Evolutionary conservation across 176 grass and related monocot species (phyloP).

Genomic region (Tillandsia fasciculata): DNA sequence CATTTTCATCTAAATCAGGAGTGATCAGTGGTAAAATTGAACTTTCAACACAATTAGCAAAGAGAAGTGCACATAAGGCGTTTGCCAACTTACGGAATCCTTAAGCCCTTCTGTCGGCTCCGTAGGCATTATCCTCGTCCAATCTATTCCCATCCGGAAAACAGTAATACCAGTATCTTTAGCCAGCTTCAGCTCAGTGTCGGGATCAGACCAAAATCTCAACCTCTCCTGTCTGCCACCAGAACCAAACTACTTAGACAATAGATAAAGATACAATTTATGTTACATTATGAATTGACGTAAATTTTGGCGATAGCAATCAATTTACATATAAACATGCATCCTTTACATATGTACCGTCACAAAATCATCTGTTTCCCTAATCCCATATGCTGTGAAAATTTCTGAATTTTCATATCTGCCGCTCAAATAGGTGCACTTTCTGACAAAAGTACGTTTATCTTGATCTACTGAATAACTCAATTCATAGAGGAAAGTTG

Average conservation of each 20-base stretch:
- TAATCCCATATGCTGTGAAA: no score
- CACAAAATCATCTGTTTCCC: neutral
- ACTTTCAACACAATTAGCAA: neutral
- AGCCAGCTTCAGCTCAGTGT: slow-evolving; percentile 80
- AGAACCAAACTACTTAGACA: slow-evolving; percentile 1
- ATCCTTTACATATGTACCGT: no score
- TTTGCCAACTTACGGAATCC: slow-evolving; percentile 44
- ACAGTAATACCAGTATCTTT: slow-evolving; percentile 67
- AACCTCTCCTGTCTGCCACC: slow-evolving; percentile 67
- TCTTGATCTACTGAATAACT: no score
- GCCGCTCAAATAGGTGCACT: no score
- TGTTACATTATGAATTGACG: no score
- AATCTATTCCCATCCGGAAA: slow-evolving; percentile 92
- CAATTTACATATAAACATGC: no score
- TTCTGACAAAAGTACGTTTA: no score
- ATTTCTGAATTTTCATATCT: no score
- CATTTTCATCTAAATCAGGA: no score
- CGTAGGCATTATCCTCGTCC: slow-evolving; percentile 79
- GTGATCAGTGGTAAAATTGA: no score
- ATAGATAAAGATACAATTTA: neutral
- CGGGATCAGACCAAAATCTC: slow-evolving; percentile 96
- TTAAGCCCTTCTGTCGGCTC: slow-evolving; percentile 47
- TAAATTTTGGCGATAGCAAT: no score
- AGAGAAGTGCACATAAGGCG: slow-evolving; percentile 11
- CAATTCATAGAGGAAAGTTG: no score